Conservation (phyloP, 352 stramenopile species). For the Labyrinthula sp. region DNA sequence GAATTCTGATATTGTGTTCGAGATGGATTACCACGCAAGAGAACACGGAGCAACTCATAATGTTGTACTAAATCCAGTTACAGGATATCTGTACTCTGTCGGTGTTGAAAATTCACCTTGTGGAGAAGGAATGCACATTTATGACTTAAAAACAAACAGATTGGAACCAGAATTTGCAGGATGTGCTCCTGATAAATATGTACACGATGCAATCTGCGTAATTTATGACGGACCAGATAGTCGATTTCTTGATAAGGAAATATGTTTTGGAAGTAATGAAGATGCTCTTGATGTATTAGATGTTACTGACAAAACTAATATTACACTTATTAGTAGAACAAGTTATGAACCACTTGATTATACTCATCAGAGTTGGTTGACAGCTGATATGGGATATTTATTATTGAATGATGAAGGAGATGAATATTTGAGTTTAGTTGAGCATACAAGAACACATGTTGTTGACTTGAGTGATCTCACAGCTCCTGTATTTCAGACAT, state of each 20-base stretch:
- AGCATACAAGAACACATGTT: slow-evolving; percentile 3
- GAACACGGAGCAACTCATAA: slow-evolving; percentile 29
- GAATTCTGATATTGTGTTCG: slow-evolving; percentile 1
- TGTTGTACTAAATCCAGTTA: slow-evolving; percentile 29
- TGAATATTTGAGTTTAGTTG: slow-evolving; percentile 1
- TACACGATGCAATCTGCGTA: slow-evolving; percentile 34
- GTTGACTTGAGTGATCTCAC: slow-evolving; percentile 1
- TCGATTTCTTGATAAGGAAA: slow-evolving; percentile 8
- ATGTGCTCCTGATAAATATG: slow-evolving; percentile 23
- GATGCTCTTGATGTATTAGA: slow-evolving; percentile 30
- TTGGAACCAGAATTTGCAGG: slow-evolving; percentile 5
- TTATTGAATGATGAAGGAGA: slow-evolving; percentile 33
- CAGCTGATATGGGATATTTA: slow-evolving; percentile 28
- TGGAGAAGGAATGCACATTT: slow-evolving; percentile 27
- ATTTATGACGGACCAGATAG: slow-evolving; percentile 31
- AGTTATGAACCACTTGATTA: slow-evolving; percentile 26
- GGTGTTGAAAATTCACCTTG: slow-evolving; percentile 24
- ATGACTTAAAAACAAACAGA: slow-evolving; percentile 12
- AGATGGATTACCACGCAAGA: background rate
- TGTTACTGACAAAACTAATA: slow-evolving; percentile 29
- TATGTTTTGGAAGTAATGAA: slow-evolving; percentile 33
- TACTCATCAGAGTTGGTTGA: slow-evolving; percentile 35
- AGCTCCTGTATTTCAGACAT: background rate
- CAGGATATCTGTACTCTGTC: slow-evolving; percentile 15
- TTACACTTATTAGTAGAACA: slow-evolving; percentile 1